Base-by-base conservation (phyloP, 352 stramenopile genomes). In the Peronospora belbahrii region DNA sequence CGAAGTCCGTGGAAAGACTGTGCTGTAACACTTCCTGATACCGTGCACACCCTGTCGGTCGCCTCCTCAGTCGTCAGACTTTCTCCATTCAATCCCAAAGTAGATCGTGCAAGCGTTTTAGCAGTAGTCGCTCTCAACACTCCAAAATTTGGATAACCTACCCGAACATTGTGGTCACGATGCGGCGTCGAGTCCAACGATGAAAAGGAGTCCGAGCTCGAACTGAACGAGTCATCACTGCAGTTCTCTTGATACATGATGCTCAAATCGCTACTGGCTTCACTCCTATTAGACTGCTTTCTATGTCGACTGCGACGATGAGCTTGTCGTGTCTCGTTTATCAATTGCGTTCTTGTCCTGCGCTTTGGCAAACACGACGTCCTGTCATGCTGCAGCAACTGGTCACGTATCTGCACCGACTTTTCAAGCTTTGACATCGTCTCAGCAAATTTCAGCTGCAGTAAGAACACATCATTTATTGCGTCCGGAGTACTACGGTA, bases 381-480 rank as follows among this genome's bases (percentile, higher is more conserved):
- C 15, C 34, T 17, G 2, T 34, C 28, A 32, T 52, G 48, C 23
- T 67, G 49, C 18, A 87, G 55, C 15, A 87, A 42, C 10, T 76
- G 56, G 11, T 87, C 72, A 10, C 74, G 65, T 9, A 66, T 42
- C 39, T 84, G 74, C 14, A 87, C 70, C 0, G 70, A 83, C 48
- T 84, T 73, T 18, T 87, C 74, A 10, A 87, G 53, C 39, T 79
- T 75, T 0, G 71, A 55, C 72, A 87, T 85, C 31, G 72, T 87
- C 61, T 87, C 74, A 0, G 74, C 74, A 20, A 87, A 87, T 33
- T 82, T 72, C 9, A 83, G 39, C 42, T 87, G 72, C 30, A 87
- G 58, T 6, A 58, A 66, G 30, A 85, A 82, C 10, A 87, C 72
- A 31, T 87, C 72, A 30, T 66, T 76, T 15, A 87, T 47, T 7